Evolutionary conservation across 306 rosid species (phyloP).

Genomic region (Cucumis cinereus): DNA sequence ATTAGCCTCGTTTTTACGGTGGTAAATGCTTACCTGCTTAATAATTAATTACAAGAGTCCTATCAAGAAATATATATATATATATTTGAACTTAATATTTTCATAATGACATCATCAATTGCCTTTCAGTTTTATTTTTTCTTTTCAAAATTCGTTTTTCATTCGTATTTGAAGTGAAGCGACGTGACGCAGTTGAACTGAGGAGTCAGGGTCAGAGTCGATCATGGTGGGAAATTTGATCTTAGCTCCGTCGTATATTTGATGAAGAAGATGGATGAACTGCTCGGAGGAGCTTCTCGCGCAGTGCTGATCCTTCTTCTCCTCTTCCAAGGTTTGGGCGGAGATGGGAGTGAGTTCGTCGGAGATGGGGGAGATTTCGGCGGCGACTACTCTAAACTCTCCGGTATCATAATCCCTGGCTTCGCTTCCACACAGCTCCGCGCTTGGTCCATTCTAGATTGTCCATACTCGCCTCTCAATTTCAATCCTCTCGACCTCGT

Average conservation of each 20-base stretch:
- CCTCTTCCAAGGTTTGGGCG: neutral
- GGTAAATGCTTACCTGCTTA: too few relatives aligned
- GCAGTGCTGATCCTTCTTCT: neutral
- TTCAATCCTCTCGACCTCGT: constrained; percentile 99
- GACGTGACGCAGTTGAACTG: neutral
- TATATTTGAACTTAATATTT: too few relatives aligned
- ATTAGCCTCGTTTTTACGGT: too few relatives aligned
- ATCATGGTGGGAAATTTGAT: neutral
- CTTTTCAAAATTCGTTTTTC: neutral
- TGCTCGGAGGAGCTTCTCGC: neutral
- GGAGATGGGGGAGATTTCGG: constrained; percentile 36
- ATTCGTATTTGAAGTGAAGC: neutral
- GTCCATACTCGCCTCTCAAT: constrained; percentile 93
- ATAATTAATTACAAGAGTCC: too few relatives aligned
- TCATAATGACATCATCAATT: neutral
- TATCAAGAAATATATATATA: too few relatives aligned
- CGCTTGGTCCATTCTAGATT: constrained; percentile 96
- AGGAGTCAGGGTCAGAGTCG: neutral
- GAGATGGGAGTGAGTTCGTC: constrained; percentile 23
- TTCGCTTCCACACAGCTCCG: constrained; percentile 97
- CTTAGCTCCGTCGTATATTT: neutral
- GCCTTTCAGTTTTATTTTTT: too few relatives aligned
- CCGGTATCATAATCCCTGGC: constrained; percentile 93
- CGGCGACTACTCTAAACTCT: constrained; percentile 74
- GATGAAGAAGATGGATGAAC: neutral